Conservation (phyloP, 2,329 filamentous ascomycete species). For the Colletotrichum sp. region DNA sequence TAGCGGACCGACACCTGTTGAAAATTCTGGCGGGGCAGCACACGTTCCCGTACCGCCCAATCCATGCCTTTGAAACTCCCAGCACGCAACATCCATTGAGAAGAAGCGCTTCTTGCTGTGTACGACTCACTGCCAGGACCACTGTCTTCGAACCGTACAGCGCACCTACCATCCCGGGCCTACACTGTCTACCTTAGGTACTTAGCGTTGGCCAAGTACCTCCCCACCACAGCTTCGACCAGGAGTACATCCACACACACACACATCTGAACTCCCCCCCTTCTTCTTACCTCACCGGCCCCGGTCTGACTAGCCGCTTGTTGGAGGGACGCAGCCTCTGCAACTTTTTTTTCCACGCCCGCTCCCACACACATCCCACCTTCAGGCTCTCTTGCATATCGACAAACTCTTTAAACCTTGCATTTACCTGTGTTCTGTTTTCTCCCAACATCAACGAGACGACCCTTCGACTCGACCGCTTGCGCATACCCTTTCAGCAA, state of each 20-base stretch:
- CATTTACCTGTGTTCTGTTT: conserved; percentile 9
- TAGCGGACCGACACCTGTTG: background rate
- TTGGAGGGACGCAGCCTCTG: background rate
- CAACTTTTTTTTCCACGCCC: conserved; percentile 19
- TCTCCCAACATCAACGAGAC: conserved; percentile 8
- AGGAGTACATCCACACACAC: background rate
- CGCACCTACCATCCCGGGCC: background rate
- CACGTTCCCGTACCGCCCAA: background rate
- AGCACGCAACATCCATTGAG: background rate
- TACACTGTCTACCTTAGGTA: background rate
- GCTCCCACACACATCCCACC: conserved; percentile 16
- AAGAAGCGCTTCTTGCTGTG: background rate
- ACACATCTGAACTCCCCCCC: background rate
- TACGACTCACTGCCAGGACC: background rate
- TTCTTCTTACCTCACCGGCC: conserved; percentile 4
- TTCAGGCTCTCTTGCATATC: conserved; percentile 18
- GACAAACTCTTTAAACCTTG: conserved; percentile 20
- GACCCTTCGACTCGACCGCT: conserved; percentile 16
- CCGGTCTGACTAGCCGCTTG: background rate
- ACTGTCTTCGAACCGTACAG: background rate
- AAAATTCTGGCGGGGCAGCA: background rate
- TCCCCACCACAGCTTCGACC: background rate
- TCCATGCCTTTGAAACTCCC: background rate
- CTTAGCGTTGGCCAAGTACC: background rate
- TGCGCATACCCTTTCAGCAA: conserved; percentile 14